Base-by-base conservation (phyloP, 345 rosid genomes). In the Arabidopsis thaliana region DNA sequence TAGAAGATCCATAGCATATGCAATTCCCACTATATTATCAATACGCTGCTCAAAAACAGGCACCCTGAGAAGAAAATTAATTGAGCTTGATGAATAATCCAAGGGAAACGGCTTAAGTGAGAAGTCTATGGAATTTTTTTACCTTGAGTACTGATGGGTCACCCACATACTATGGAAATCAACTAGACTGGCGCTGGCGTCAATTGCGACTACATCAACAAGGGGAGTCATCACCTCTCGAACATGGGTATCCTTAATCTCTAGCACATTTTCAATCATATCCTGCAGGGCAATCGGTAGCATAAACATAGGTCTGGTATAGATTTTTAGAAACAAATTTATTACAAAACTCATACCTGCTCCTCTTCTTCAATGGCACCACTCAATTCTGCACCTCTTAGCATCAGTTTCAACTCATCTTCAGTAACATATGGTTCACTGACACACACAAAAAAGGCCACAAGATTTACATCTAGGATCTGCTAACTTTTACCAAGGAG, bases 341-440 rank as follows among this genome's bases (percentile, higher is more conserved):
- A 37, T 30, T 40, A 65, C 30, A 32, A 32, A 57, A 45, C 7
- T 10, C 44, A 72, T 80, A 90, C 98, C 93, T 95, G 99, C 73
- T 95, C 99, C 79, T 95, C 99, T 86, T 92, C 99, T 82, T 95
- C 99, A 71, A 95, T 95, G n/a, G 98, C 98, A 4, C 99, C 99
- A 74, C 99, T 95, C 67, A 95, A 51, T 80, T 92, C 97, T 74
- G 97, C 99, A 45, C 99, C 99, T 30, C 96, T 84, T 81, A 95
- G 72, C 99, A 95, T 92, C 83, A 95, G 77, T 83, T 95, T 92
- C 77, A 95, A 62, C 84, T 95, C 98, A 74, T 95, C 99, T 79
- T 92, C 98, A 73, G 98, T 92, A 71, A 95, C 99, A 80, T 89
- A 92, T 44, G 96, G 98, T 78, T 95, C 98, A 14, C 96, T 95